phyloP scores from a whole-genome alignment of 2,329 filamentous ascomycete genomes.

The Pleurostoma richardsiae region DNA sequence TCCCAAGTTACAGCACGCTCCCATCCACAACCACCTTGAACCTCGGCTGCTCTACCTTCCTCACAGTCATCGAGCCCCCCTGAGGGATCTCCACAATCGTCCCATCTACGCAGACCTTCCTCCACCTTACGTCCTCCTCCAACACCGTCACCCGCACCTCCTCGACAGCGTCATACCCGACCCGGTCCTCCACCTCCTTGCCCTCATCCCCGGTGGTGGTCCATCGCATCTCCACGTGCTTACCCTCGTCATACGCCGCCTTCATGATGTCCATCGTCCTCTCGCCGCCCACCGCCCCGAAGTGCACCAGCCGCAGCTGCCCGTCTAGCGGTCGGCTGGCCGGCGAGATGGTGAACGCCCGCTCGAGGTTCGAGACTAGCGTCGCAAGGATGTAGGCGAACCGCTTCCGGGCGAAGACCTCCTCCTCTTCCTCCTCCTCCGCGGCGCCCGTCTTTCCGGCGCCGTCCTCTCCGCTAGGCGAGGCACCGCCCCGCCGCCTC shows the following conservation, averaged over 20 bases:
- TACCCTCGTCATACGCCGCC: slow-evolving; percentile 52
- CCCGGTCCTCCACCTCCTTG: slow-evolving; percentile 45
- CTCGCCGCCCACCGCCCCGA: slow-evolving; percentile 60
- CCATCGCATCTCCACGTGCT: slow-evolving; percentile 48
- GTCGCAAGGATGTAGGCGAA: slow-evolving; percentile 77
- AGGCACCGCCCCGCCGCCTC: slow-evolving; percentile 1
- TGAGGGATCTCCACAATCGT: slow-evolving; percentile 72
- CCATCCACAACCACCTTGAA: slow-evolving; percentile 39
- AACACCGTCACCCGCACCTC: slow-evolving; percentile 60
- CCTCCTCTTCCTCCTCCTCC: slow-evolving; percentile 21
- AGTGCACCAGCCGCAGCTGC: slow-evolving; percentile 66
- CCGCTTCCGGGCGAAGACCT: slow-evolving; percentile 23
- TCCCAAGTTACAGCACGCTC: slow-evolving; percentile 8
- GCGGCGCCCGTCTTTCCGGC: slow-evolving; percentile 6
- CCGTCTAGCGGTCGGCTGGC: slow-evolving; percentile 65
- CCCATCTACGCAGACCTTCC: slow-evolving; percentile 87
- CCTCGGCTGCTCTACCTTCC: slow-evolving; percentile 34
- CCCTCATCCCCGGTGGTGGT: slow-evolving; percentile 4
- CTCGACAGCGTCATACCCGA: slow-evolving; percentile 69
- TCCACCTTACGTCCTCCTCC: slow-evolving; percentile 69
- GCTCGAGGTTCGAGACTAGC: slow-evolving; percentile 76
- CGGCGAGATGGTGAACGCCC: slow-evolving; percentile 78
- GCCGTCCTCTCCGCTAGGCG: background rate
- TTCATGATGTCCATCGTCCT: slow-evolving; percentile 75
- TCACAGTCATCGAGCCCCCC: slow-evolving; percentile 67